Base-by-base conservation (phyloP, 495 filamentous ascomycete genomes). In the Penicillium silybi region DNA sequence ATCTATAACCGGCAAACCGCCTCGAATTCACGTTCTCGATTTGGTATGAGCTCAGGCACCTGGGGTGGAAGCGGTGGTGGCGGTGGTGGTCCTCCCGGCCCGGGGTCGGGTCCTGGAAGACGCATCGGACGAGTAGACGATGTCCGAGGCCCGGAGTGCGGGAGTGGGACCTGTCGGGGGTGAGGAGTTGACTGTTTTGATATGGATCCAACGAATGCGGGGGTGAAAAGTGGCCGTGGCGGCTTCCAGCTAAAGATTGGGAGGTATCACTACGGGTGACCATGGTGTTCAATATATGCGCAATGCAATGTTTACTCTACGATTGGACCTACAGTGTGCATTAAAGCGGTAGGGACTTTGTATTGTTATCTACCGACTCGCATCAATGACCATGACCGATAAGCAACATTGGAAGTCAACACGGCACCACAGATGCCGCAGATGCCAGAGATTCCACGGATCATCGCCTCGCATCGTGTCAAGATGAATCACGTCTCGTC, bases 111-210 rank as follows among this genome's bases (percentile, higher is more conserved):
- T 29, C 64, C 65, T 35, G 56, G 66, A 25, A 62, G 56, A 39
- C 63, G 57, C 18, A 62, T 75, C 50, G 69, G 70, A 5, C 62
- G 69, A 10, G 61, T 76, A 25, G 69, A 71, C 55, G 70, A 76
- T 72, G 54, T 76, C 48, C 64, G 66, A 35, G 72, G 64, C 17
- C 68, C 70, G 10, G 71, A 72, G 49, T 73, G 70, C 48, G 54
- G 60, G 25, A 65, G 70, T 44, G 29, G 29, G 10, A 13, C 29
- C 3, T 32, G 29, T 10, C 29, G 29, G 10, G 29, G 29, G 1
- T 32, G 29, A 32, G 29, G 11, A 13, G 26, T 1, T 13, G 9
- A 3, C 11, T 15, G 11, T 4, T 32, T 15, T 10, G 9, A 13
- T 32, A 10, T 32, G 29, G 13, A 32, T 13, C 11, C 3, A 13